Conservation (phyloP, 177 flowering plant species). For the Vitis hybrid region DNA sequence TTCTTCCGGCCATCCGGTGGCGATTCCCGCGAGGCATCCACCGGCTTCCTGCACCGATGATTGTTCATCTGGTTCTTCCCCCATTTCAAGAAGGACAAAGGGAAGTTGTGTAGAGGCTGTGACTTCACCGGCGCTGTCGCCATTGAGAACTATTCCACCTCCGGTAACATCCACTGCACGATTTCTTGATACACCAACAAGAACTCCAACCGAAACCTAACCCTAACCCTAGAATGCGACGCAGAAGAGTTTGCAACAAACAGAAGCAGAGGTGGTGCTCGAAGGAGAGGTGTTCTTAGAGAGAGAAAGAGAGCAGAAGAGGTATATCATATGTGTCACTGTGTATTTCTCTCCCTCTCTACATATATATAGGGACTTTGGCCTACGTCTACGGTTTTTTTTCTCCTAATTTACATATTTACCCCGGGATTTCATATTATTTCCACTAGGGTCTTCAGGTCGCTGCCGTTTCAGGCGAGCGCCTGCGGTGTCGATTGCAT, state of each 20-base stretch:
- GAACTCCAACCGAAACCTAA: background rate
- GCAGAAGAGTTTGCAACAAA: background rate
- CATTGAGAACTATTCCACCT: conserved; percentile 21
- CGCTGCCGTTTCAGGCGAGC: too few species aligned
- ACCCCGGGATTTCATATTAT: too few species aligned
- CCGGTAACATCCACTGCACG: background rate
- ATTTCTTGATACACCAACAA: background rate
- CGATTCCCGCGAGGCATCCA: conserved; percentile 4
- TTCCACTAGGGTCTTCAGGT: too few species aligned
- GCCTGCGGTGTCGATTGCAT: too few species aligned
- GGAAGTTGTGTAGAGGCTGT: conserved; percentile 52
- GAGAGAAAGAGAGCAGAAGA: background rate
- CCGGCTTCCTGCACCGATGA: conserved; percentile 22
- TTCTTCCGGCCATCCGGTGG: conserved; percentile 5
- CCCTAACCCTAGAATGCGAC: background rate
- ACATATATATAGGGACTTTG: conserved; percentile 2
- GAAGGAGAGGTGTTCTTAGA: background rate
- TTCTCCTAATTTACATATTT: too few species aligned
- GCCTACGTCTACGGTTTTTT: background rate
- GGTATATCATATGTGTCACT: background rate
- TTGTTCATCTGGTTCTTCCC: conserved; percentile 32
- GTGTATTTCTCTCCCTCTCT: background rate
- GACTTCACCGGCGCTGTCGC: conserved; percentile 53
- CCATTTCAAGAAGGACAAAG: conserved; percentile 43
- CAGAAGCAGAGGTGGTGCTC: background rate